Conservation (phyloP, 345 rosid genomes). For the Salix caprea region DNA sequence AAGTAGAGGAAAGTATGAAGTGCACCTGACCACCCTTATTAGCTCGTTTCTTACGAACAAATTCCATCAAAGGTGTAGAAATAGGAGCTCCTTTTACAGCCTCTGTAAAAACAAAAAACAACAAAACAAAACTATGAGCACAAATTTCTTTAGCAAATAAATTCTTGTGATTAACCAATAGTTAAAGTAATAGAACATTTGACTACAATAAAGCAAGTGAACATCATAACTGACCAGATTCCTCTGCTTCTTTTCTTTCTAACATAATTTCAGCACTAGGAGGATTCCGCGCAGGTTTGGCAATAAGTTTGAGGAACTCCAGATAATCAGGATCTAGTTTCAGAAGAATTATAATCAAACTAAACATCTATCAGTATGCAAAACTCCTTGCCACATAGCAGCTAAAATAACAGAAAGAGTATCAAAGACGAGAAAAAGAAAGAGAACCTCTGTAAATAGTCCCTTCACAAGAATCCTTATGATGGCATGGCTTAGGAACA, state of each 20-base stretch:
- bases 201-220: not conserved
- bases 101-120: constrained; percentile 27
- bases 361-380: not conserved
- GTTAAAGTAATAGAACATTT: not conserved
- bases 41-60: constrained; percentile 60
- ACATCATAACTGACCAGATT: constrained; percentile 40
- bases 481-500: constrained; percentile 42
- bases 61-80: constrained; percentile 71
- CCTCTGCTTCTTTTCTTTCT: constrained; percentile 67
- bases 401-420: not conserved
- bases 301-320: constrained; percentile 60
- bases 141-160: not conserved
- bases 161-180: not conserved
- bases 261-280: constrained; percentile 62
- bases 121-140: not conserved
- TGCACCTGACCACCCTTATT: constrained; percentile 30
- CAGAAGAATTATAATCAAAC: not conserved
- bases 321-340: constrained; percentile 59
- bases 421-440: not conserved
- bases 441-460: constrained; percentile 44
- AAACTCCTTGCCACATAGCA: not conserved
- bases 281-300: constrained; percentile 59
- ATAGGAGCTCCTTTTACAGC: constrained; percentile 38
- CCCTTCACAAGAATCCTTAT: constrained; percentile 65
- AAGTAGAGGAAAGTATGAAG: not conserved